Base-by-base conservation (phyloP, 2,329 filamentous ascomycete species). In the Furcasterigmium furcatum region DNA sequence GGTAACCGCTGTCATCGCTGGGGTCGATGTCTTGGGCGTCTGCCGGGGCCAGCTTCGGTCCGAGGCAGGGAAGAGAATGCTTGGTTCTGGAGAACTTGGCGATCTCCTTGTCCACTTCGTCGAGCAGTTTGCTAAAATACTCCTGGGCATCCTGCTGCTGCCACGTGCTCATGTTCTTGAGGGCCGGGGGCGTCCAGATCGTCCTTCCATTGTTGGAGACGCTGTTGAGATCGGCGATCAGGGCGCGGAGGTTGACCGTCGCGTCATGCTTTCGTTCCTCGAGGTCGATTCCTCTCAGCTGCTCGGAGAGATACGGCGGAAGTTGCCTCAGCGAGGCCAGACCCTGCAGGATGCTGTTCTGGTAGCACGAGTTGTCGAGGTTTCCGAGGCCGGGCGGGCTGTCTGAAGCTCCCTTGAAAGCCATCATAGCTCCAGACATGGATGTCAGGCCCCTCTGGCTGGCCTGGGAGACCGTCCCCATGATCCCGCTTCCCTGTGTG, bases 91-190 rank as follows among this genome's bases (percentile, higher is more conserved):
- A 68, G 38, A 75, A 74, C 53, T 74, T 77, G 18, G 73, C 70
- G 34, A 89, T 73, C 59, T 95, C 89, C 57, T 85, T 86, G 58
- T 96, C 89, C 22, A 96, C 73, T 55, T 91, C 85, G 54, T 92
- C 90, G 40, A 96, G 66, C 13, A 99, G 76, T 58, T 92, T 95
- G 14, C 90, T 92, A 58, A 88, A 96, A 64, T 97, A 99, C 64
- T 99, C 94, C 61, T 97, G 94, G 5, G 94, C 94, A 67, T 99
- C 94, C 66, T 99, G 94, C 62, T 97, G 94, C 55, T 95, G 88
- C 81, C 88, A 95, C 24, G 88, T 96, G 64, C 86, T 92, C 85
- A 97, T 95, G 9, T 85, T 91, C 66, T 96, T 96, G 38, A 96
- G 71, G 45, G 86, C 81, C 1, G 79, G 71, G 0, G 89, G 88